These are phyloP conservation scores for Microascus cirrosus DNA, from an alignment of 2,329 filamentous ascomycete species.

Conservation along the genomic window DNA sequence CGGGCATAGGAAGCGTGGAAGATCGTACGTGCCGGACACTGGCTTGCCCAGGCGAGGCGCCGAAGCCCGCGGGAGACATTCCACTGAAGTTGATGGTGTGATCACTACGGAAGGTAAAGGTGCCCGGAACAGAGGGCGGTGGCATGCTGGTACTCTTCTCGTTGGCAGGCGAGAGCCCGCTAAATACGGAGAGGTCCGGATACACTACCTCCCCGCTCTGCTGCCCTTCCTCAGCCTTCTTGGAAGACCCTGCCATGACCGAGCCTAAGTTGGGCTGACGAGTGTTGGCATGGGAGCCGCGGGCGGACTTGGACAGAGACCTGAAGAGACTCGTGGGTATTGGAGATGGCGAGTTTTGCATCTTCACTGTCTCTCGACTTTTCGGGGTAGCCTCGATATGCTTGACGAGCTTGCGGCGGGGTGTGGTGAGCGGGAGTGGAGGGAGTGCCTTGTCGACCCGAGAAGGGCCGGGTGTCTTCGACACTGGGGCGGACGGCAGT, in stretches of 20 bases:
- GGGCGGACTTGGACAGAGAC: constrained; percentile 20
- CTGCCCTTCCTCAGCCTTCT: constrained; percentile 4
- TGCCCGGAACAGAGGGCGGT: constrained; percentile 36
- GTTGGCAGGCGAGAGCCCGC: constrained; percentile 14
- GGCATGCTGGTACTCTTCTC: constrained; percentile 13
- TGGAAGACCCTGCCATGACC: constrained; percentile 8
- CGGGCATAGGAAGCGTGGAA: constrained; percentile 41
- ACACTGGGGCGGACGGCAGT: constrained; percentile 10
- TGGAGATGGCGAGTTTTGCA: constrained; percentile 44
- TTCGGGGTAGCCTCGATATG: constrained; percentile 51
- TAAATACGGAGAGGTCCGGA: constrained; percentile 38
- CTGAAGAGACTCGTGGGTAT: constrained; percentile 36
- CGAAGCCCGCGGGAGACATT: constrained; percentile 39
- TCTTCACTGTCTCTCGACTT: constrained; percentile 15
- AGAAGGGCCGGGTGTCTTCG: constrained; percentile 33
- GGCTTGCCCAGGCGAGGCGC: constrained; percentile 44
- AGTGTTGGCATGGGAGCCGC: neutral
- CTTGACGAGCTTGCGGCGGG: constrained; percentile 56
- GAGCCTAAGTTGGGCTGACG: constrained; percentile 21
- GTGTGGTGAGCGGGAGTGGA: constrained; percentile 44
- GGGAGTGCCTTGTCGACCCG: constrained; percentile 39
- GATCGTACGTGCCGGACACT: constrained; percentile 49
- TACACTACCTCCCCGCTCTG: constrained; percentile 28
- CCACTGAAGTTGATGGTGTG: constrained; percentile 49
- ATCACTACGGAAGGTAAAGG: constrained; percentile 56